Percentiles rank a stretch among this genome's conserved stretches.
phyloP scores from a whole-genome alignment of 352 stramenopile species.

The Pythium monospermum region DNA sequence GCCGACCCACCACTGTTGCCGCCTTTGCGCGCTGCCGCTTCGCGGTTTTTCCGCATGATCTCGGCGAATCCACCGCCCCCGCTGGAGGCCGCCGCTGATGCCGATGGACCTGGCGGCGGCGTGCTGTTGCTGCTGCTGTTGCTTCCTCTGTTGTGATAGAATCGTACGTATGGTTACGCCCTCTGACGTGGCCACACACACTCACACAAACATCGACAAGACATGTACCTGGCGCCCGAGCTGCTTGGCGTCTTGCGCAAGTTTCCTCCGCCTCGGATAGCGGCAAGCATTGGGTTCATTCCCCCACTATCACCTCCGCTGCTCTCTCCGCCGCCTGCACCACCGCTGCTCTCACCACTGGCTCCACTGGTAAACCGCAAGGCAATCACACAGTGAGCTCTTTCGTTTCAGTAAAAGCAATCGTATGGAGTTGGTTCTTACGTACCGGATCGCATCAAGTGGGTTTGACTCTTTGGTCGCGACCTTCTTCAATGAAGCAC shows the following conservation, averaged over 20 bases:
- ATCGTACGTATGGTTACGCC: no score
- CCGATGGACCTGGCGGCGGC: constrained; percentile 18
- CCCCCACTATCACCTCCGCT: constrained; percentile 29
- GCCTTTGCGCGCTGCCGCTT: constrained; percentile 66
- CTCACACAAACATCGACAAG: no score
- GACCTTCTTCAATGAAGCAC: constrained; percentile 72
- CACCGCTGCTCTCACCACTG: constrained; percentile 12
- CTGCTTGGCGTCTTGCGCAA: constrained; percentile 44
- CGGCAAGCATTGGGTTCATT: constrained; percentile 65
- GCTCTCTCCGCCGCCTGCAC: constrained; percentile 14
- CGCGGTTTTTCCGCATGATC: constrained; percentile 88
- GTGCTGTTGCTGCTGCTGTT: constrained; percentile 16
- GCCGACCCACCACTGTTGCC: no score
- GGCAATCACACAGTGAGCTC: not conserved
- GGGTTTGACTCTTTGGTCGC: constrained; percentile 65
- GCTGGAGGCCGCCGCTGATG: constrained; percentile 1
- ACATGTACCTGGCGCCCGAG: no score
- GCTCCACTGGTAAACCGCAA: not conserved
- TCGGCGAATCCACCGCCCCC: constrained; percentile 73
- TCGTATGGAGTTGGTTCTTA: not conserved
- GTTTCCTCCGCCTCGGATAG: constrained; percentile 66
- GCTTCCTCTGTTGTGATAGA: no score
- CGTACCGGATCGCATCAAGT: constrained; percentile 37
- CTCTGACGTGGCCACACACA: no score
- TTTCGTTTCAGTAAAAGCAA: not conserved